Conservation (phyloP, 176 grass and related monocot species). For the Bothriochloa decipiens region DNA sequence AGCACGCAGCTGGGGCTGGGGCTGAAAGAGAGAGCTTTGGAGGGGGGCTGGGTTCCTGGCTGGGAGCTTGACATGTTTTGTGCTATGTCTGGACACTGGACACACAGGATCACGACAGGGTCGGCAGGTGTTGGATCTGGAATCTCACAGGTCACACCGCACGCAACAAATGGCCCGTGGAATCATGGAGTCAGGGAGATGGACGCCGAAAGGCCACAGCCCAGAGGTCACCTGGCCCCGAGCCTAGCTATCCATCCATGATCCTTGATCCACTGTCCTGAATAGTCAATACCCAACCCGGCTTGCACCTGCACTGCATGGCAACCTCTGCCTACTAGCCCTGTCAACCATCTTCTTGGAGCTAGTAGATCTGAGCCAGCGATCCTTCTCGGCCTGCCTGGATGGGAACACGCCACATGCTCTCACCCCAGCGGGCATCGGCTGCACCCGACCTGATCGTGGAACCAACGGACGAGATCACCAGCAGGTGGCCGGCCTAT, state of each 20-base stretch:
- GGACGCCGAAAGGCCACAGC: neutral
- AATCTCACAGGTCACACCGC: constrained; percentile 25
- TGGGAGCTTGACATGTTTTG: neutral
- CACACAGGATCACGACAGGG: neutral
- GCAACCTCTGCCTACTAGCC: neutral
- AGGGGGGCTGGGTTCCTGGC: neutral
- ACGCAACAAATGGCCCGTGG: neutral
- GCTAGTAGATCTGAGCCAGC: neutral
- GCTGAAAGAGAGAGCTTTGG: neutral
- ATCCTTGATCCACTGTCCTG: too few species aligned
- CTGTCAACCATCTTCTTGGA: constrained; percentile 8
- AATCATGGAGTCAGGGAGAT: neutral
- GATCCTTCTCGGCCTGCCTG: neutral
- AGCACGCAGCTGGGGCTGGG: neutral
- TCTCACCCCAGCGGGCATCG: too few species aligned
- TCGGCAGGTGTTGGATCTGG: constrained; percentile 36
- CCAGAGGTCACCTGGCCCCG: too few species aligned
- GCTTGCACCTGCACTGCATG: too few species aligned
- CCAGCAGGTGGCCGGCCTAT: too few species aligned
- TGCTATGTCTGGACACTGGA: neutral
- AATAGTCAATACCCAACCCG: too few species aligned
- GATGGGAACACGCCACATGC: constrained; percentile 26
- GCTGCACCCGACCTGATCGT: neutral
- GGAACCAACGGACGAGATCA: neutral
- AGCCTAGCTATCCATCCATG: neutral